Base-by-base conservation (phyloP, 306 rosid species). In the Gleditsia sinensis region DNA sequence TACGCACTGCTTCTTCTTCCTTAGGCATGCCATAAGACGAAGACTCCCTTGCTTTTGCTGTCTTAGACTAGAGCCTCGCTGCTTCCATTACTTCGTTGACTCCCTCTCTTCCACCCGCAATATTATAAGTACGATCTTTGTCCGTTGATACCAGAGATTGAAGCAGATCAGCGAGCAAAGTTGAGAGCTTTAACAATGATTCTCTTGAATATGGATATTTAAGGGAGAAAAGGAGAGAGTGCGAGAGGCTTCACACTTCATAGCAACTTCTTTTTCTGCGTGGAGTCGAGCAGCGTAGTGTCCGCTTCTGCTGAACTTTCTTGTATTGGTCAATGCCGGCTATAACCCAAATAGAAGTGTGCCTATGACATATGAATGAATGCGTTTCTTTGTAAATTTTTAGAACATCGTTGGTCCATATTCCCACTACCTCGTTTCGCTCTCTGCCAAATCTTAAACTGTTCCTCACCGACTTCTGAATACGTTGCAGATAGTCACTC, bases 11-110 rank as follows among this genome's bases (percentile, higher is more conserved):
- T 83, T 77, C 85, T 79, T 82, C 83, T 33, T 81, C 88, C 71
- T 58, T 69, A 55, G 85, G 81, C 93, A 78, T 91, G 88, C 96
- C 96, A 93, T 89, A 84, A 83, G 87, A 82, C 62, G 84, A 80
- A 71, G 72, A 80, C 74, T 40, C 76, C 59, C 39, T 61, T 67
- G 36, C 25, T 7, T 53, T 19, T 23, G 61, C 10, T 12, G 70
- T 20, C 37, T 17, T 78, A 60, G 75, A 75, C 75, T 56, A 72
- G 23, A 69, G 14, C 69, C 57, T 59, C 21, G 33, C 28, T 55
- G 74, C 58, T 48, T 23, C 72, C 63, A 75, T 76, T 21, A 63
- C 30, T 11, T 19, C 62, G 46, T 36, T 61, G 30, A 13, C 59
- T 32, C 36, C 69, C 74, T 55, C 57, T 60, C 59, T 5, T 46